These are phyloP conservation scores for Ganoderma leucocontextum DNA, from an alignment of 1,284 basidiomycete genomes.

Conservation along the genomic window DNA sequence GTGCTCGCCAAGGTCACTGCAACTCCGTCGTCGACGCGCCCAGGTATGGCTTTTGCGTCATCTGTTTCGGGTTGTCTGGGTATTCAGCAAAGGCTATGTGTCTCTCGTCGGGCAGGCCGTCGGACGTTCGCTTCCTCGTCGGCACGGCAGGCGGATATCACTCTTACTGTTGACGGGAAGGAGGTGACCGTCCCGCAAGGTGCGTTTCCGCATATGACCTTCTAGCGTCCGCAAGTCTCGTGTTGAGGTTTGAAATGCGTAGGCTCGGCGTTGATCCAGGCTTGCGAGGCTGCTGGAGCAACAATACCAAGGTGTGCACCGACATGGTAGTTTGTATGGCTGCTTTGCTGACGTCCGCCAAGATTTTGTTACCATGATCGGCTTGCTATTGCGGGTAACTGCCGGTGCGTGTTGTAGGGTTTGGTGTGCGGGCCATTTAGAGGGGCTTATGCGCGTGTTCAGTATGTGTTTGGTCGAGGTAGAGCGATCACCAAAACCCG, in stretches of 20 bases:
- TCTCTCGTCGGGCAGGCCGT: slow-evolving; percentile 48
- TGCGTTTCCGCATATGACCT: slow-evolving; percentile 43
- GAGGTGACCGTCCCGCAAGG: slow-evolving; percentile 94
- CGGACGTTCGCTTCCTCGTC: slow-evolving; percentile 73
- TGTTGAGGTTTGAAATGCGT: slow-evolving; percentile 26
- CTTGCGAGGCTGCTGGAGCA: slow-evolving; percentile 89
- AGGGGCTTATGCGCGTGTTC: slow-evolving; percentile 22
- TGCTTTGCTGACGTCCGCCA: slow-evolving; percentile 30
- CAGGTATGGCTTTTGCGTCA: slow-evolving; percentile 44
- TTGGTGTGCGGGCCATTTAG: neutral
- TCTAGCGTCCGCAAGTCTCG: slow-evolving; percentile 10
- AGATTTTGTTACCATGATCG: slow-evolving; percentile 97
- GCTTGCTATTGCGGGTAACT: slow-evolving; percentile 94
- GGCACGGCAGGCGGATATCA: slow-evolving; percentile 79
- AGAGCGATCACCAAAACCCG: slow-evolving; percentile 93
- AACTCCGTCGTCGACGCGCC: slow-evolving; percentile 50
- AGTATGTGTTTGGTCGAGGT: slow-evolving; percentile 99
- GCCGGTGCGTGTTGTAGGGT: slow-evolving; percentile 68
- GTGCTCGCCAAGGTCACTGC: slow-evolving; percentile 69
- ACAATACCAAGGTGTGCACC: slow-evolving; percentile 73
- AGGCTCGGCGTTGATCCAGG: slow-evolving; percentile 96
- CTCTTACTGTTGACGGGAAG: slow-evolving; percentile 91
- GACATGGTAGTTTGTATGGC: neutral
- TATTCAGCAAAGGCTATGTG: neutral
- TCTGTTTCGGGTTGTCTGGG: neutral